These are phyloP conservation scores for Jackrogersella multiformis DNA, from an alignment of 495 filamentous ascomycete genomes.

Conservation along the genomic window DNA sequence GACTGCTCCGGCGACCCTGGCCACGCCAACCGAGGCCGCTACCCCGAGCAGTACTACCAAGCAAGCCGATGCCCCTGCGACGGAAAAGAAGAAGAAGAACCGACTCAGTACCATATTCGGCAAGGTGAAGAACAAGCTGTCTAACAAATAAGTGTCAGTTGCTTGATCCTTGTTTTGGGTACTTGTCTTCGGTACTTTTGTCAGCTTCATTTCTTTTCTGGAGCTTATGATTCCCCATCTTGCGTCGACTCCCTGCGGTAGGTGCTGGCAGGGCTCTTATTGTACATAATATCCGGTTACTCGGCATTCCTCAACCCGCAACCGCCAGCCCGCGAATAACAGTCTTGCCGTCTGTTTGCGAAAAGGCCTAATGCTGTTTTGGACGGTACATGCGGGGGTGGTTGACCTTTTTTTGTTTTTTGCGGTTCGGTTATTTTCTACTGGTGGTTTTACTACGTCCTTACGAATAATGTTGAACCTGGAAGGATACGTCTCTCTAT, in stretches of 20 bases:
- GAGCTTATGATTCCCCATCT: slow-evolving; percentile 54
- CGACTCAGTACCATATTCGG: slow-evolving; percentile 66
- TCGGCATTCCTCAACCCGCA: slow-evolving; percentile 19
- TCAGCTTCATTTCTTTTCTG: slow-evolving; percentile 39
- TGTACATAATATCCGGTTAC: slow-evolving; percentile 41
- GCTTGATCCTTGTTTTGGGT: slow-evolving; percentile 27
- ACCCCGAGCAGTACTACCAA: slow-evolving; percentile 49
- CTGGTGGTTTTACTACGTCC: slow-evolving; percentile 16
- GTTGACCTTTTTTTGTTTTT: slow-evolving; percentile 11
- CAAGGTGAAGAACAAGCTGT: slow-evolving; percentile 66
- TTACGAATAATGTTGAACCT: slow-evolving; percentile 13
- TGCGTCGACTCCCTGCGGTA: slow-evolving; percentile 42
- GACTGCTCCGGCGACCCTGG: slow-evolving; percentile 31
- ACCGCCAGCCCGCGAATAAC: slow-evolving; percentile 1
- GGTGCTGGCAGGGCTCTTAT: slow-evolving; percentile 39
- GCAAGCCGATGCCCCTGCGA: slow-evolving; percentile 42
- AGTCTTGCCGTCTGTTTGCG: slow-evolving; percentile 3
- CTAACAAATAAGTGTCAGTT: slow-evolving; percentile 37
- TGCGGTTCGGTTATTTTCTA: slow-evolving; percentile 6
- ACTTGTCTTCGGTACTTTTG: slow-evolving; percentile 32
- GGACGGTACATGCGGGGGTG: slow-evolving; percentile 18
- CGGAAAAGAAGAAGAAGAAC: slow-evolving; percentile 67
- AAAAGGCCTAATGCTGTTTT: slow-evolving; percentile 7
- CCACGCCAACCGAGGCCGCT: slow-evolving; percentile 38
- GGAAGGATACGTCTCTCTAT: slow-evolving; percentile 3